Evolutionary conservation across 2,329 filamentous ascomycete species (phyloP).

Genomic region (Ceratocystis huliohia): DNA sequence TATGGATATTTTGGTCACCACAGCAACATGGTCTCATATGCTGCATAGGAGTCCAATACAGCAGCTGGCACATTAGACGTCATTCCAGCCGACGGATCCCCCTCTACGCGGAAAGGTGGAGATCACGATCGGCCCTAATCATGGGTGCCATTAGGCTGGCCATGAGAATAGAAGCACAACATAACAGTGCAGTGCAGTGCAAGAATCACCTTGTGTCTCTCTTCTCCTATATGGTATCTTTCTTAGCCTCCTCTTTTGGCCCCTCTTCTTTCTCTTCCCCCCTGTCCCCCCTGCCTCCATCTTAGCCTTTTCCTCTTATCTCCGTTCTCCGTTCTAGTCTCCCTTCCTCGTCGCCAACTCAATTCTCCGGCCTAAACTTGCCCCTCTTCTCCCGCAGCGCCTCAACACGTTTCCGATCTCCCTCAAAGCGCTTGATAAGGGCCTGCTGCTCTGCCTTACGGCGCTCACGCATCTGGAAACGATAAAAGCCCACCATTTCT

Average conservation of each 20-base stretch:
- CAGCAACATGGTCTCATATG: not conserved
- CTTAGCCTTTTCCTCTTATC: not conserved
- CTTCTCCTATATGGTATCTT: not conserved
- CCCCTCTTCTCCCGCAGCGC: conserved; percentile 57
- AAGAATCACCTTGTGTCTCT: not conserved
- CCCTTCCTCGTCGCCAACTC: conserved; percentile 26
- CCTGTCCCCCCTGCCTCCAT: conserved; percentile 35
- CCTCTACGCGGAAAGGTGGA: not conserved
- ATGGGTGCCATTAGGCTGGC: not conserved
- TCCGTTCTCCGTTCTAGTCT: not conserved
- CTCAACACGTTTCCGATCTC: conserved; percentile 59
- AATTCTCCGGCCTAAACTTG: conserved; percentile 44
- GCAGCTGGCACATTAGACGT: not conserved
- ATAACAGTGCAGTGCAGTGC: too few species aligned
- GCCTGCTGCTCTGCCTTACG: conserved; percentile 61
- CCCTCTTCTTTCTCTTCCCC: not conserved
- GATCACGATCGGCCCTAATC: not conserved
- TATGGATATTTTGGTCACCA: conserved; percentile 2
- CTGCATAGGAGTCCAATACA: not conserved
- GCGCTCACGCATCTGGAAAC: conserved; percentile 69
- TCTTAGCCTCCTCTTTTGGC: not conserved
- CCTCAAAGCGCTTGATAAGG: conserved; percentile 58
- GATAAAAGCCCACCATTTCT: conserved; percentile 62
- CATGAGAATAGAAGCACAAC: too few species aligned
- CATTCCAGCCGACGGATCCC: not conserved